Evolutionary conservation across 257 asterid species (phyloP), one percentile per base, ranked within the genome.

Genomic region (Ehretia macrophylla): DNA sequence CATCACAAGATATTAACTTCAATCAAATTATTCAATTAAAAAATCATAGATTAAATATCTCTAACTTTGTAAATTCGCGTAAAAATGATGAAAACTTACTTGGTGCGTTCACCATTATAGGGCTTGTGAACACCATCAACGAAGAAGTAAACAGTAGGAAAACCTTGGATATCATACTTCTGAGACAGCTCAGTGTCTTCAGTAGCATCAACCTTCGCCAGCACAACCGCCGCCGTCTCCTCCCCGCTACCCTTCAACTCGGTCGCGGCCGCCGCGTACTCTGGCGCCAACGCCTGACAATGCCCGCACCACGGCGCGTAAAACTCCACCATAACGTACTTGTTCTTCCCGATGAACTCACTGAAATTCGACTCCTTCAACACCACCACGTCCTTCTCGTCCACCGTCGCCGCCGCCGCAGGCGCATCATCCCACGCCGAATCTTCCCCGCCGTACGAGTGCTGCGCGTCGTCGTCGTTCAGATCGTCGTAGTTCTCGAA

Each of bases 291-390:
- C 19, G 82, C 63, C 81, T 83, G 74, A 71, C 99, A 92, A 65
- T 92, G 99, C 5, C 97, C 96, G 63, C 99, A 92, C 99, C 99
- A 92, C 44, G 97, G 95, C 38, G 98, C 97, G 49, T 88, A 92
- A 55, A 92, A 92, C 65, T 92, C 98, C 72, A 88, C 95, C 98
- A 92, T 76, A 22, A 86, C 99, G 63, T 86, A 75, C 81, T 77
- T 88, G 59, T 86, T 84, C 14, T 75, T 82, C 11, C 66, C 83
- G 2, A 88, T 70, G 62, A 88, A 86, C 11, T 74, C 79, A 50
- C 85, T 89, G 51, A 92, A 88, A 76, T 86, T 92, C 4, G 91
- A 51, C 20, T 81, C 87, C 77, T 78, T 86, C 77, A 92, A 63
- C 44, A 88, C 91, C 52, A 78, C 75, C 49, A 92, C 96, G 72